These are phyloP conservation scores for Krasilnikovozyma curviuscula DNA, from an alignment of 768 basidiomycete species.

Conservation along the genomic window DNA sequence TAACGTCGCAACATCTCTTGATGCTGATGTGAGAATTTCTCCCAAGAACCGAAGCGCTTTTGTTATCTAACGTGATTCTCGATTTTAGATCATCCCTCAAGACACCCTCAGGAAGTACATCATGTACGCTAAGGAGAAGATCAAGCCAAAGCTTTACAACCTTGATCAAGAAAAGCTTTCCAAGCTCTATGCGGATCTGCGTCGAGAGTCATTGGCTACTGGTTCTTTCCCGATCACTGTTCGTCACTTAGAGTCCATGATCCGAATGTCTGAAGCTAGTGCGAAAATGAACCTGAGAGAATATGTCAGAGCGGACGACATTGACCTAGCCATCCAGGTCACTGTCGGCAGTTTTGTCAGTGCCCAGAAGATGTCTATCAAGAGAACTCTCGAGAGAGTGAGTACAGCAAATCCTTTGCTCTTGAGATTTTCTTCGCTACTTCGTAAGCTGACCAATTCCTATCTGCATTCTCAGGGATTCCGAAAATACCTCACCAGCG, in stretches of 20 bases:
- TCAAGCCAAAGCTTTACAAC: slow-evolving; percentile 80
- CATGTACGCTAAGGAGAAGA: slow-evolving; percentile 90
- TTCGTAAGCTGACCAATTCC: not conserved
- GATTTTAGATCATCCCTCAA: slow-evolving; percentile 72
- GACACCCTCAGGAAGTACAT: slow-evolving; percentile 92
- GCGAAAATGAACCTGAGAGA: slow-evolving; percentile 96
- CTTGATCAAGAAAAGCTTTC: slow-evolving; percentile 90
- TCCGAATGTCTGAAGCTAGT: slow-evolving; percentile 94
- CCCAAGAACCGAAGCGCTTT: not conserved
- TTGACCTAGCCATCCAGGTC: slow-evolving; percentile 91
- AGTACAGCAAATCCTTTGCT: slow-evolving; percentile 20
- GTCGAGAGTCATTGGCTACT: slow-evolving; percentile 86
- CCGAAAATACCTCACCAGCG: slow-evolving; percentile 91
- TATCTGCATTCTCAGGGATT: slow-evolving; percentile 45
- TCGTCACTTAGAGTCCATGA: slow-evolving; percentile 95
- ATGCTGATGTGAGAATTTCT: slow-evolving; percentile 59
- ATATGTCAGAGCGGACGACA: slow-evolving; percentile 86
- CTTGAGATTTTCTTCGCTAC: not conserved
- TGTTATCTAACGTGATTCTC: not conserved
- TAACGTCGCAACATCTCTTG: slow-evolving; percentile 62
- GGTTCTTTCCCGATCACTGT: slow-evolving; percentile 99
- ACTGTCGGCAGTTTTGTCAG: slow-evolving; percentile 86
- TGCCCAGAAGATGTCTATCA: slow-evolving; percentile 95
- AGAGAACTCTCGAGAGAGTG: slow-evolving; percentile 89
- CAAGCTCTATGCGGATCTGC: slow-evolving; percentile 80